Evolutionary conservation across 202 grass and related monocot genomes (phyloP), one percentile per base, ranked within the genome.

Genomic region (Zizania palustris): DNA sequence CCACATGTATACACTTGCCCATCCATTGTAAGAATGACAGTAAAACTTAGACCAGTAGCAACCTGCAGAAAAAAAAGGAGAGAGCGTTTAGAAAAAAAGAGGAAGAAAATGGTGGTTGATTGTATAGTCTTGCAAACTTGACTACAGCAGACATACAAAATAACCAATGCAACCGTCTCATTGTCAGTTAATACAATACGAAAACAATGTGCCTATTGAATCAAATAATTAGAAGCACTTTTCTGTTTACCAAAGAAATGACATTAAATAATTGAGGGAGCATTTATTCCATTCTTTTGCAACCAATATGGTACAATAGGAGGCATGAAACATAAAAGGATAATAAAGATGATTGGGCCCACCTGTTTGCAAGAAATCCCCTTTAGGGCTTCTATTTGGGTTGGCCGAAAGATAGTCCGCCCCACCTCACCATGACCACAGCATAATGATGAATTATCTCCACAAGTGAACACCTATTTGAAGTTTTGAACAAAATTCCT

Each of bases 401-500:
- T 96, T 76, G 96, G 96, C 55, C 83, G 93, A 80, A 99, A 99
- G 87, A 99, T 83, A 33, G 96, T 93, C 43, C 89, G 83, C 13
- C 87, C 87, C 49, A 93, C 92, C 71, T 99, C 92, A 9, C 92
- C 90, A 19, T 99, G 96, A 75, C 96, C 96, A 85, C 96, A 99
- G 41, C 96, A 99, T 53, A 85, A 89, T 79, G 96, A 99, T 44
- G 96, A 99, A 87, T 99, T 96, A 74, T 99, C 96, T 53, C 96
- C 96, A 77, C 92, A 99, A 36, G 96, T 93, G 74, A 99, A 99
- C 16, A 99, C 92, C 96, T 99, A 70, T 44, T 76, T 62, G 78
- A 33, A 78, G 96, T 67, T 44, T 76, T 62, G 78, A 33, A 78
- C 1, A 41, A 71, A 76, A 85, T 46, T 68, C 41, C 41, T 87